Evolutionary conservation across 177 flowering plant species (phyloP).

Genomic region (Vitis hybrid): DNA sequence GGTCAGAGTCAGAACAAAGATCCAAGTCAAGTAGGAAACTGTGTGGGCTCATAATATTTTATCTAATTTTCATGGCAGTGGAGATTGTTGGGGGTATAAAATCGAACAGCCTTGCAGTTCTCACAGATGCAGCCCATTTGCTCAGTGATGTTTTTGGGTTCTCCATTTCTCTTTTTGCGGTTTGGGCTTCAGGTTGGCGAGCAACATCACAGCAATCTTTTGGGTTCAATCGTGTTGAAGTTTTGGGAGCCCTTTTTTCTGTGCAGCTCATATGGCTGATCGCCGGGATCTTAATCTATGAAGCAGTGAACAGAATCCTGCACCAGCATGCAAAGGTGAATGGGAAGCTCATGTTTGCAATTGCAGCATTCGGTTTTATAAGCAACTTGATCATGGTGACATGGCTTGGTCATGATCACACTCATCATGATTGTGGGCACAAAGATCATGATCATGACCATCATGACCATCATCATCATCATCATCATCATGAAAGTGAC

Average conservation of each 20-base stretch:
- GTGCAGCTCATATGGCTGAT: constrained; percentile 64
- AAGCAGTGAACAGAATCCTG: constrained; percentile 49
- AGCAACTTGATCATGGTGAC: constrained; percentile 46
- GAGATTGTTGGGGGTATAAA: constrained; percentile 64
- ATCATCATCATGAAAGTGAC: constrained; percentile 12
- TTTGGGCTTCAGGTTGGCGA: constrained; percentile 62
- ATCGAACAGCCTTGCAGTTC: constrained; percentile 65
- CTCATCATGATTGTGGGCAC: constrained; percentile 32
- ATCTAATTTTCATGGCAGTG: constrained; percentile 35
- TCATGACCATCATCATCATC: constrained; percentile 7
- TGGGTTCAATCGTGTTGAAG: constrained; percentile 59
- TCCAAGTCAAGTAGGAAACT: constrained; percentile 42
- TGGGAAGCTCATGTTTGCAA: constrained; percentile 56
- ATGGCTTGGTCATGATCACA: constrained; percentile 55
- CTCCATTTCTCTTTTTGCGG: constrained; percentile 51
- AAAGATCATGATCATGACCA: constrained; percentile 5
- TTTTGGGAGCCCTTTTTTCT: constrained; percentile 58
- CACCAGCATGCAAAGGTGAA: constrained; percentile 25
- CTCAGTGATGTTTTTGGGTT: constrained; percentile 60
- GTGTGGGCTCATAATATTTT: constrained; percentile 38
- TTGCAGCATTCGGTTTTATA: constrained; percentile 57
- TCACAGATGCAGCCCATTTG: constrained; percentile 70
- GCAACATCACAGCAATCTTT: constrained; percentile 52
- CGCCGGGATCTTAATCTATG: constrained; percentile 47
- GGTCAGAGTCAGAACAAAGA: constrained; percentile 31